These are phyloP conservation scores for Xylariaceae sp. DNA, from an alignment of 2,329 filamentous ascomycete genomes.

Conservation along the genomic window DNA sequence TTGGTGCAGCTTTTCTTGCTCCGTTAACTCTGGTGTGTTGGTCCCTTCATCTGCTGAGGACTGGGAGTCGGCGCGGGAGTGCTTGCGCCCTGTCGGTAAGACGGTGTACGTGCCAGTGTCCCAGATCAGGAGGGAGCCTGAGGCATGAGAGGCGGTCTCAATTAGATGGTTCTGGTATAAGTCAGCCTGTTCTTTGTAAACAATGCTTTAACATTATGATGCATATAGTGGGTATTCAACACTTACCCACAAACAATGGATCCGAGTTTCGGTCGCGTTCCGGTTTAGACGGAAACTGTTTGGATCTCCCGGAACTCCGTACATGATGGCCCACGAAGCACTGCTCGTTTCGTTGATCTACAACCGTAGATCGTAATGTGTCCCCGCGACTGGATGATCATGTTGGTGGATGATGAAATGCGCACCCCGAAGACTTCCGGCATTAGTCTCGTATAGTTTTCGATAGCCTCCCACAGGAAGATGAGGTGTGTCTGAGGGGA, in stretches of 20 bases:
- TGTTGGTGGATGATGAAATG: slow-evolving; percentile 77
- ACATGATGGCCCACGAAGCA: slow-evolving; percentile 69
- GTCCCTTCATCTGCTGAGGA: slow-evolving; percentile 40
- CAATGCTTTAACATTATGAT: background rate
- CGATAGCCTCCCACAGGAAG: slow-evolving; percentile 45
- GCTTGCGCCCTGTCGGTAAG: slow-evolving; percentile 46
- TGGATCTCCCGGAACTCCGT: slow-evolving; percentile 63
- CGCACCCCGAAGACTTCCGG: slow-evolving; percentile 43
- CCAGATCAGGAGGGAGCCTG: slow-evolving; percentile 67
- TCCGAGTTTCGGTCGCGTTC: slow-evolving; percentile 66
- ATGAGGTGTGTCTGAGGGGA: slow-evolving; percentile 34
- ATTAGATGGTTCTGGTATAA: slow-evolving; percentile 62
- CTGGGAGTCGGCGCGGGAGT: slow-evolving; percentile 40
- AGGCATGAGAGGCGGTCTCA: slow-evolving; percentile 59
- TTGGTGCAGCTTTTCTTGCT: slow-evolving; percentile 54
- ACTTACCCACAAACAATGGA: slow-evolving; percentile 65
- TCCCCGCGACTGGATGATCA: slow-evolving; percentile 72
- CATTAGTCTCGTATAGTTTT: slow-evolving; percentile 45
- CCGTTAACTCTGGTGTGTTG: slow-evolving; percentile 35
- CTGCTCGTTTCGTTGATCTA: slow-evolving; percentile 73
- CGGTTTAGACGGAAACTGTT: slow-evolving; percentile 60
- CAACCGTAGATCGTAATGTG: slow-evolving; percentile 72
- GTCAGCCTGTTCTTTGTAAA: background rate
- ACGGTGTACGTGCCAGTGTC: slow-evolving; percentile 65
- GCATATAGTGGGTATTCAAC: background rate